These are phyloP conservation scores for Tulasnella sp. DNA, from an alignment of 768 basidiomycete species.

Conservation along the genomic window DNA sequence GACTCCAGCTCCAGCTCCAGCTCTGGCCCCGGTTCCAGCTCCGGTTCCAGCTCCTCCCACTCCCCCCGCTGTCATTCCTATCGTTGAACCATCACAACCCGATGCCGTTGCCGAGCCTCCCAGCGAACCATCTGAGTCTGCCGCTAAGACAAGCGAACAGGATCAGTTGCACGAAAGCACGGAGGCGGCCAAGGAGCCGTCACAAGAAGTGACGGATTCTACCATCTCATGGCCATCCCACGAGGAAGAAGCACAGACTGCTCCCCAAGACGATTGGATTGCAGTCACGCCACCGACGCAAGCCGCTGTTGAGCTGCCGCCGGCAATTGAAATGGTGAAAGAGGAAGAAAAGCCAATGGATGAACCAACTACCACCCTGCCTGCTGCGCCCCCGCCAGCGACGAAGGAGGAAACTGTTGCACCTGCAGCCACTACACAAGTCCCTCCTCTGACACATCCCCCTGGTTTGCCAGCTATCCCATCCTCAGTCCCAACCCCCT, in stretches of 20 bases:
- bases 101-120: slow-evolving; percentile 21
- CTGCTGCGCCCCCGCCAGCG: slow-evolving; percentile 20
- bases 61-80: background rate
- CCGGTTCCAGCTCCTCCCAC: slow-evolving; percentile 23
- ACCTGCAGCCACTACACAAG: slow-evolving; percentile 23
- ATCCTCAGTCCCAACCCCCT: slow-evolving; percentile 20
- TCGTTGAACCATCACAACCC: slow-evolving; percentile 30
- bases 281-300: slow-evolving; percentile 8
- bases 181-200: background rate
- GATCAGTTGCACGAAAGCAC: background rate
- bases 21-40: slow-evolving; percentile 26
- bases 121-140: background rate
- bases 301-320: slow-evolving; percentile 7
- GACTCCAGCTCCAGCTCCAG: slow-evolving; percentile 25
- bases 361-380: background rate
- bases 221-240: slow-evolving; percentile 8
- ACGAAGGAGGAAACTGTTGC: slow-evolving; percentile 16
- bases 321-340: background rate
- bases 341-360: background rate
- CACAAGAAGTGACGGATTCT: background rate
- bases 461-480: slow-evolving; percentile 21
- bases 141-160: background rate
- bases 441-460: slow-evolving; percentile 15
- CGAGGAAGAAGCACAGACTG: slow-evolving; percentile 6
- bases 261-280: slow-evolving; percentile 14